Evolutionary conservation across 2,329 filamentous ascomycete genomes (phyloP), one percentile per base, ranked within the genome.

Genomic region (Geosmithia morbida): DNA sequence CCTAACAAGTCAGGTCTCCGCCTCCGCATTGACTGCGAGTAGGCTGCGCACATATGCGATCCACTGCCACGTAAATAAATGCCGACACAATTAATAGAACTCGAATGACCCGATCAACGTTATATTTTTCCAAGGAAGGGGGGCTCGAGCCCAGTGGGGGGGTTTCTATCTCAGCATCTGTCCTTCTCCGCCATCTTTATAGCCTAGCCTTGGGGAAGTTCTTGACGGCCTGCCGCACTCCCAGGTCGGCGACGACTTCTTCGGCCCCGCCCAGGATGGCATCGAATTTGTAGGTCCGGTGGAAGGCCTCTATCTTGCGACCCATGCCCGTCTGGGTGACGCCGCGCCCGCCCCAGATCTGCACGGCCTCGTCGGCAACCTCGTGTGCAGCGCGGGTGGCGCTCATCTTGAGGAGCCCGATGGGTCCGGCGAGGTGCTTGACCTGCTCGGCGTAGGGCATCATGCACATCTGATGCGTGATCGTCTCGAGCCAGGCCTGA

Each of bases 391-490:
- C 79, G 30, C 85, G 76, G 5, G 87, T 94, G 44, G 73, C 69
- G 63, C 79, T 84, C 63, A 83, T 85, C 68, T 94, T 94, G 49
- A 94, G 74, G 19, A 94, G 71, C 8, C 81, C 87, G 52, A 94
- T 88, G 26, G 87, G 86, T 0, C 87, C 87, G 47, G 83, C 84
- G 1, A 94, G 75, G 55, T 83, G 74, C 58, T 79, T 78, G 20
- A 83, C 71, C 62, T 94, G 87, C 60, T 90, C 67, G 47, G 75
- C 72, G 64, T 94, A 92, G 33, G 76, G 75, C 84, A 94, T 87
- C 61, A 87, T 72, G 68, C 76, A 83, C 87, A 94, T 94, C 61
- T 94, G 87, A 68, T 87, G 87, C 18, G 86, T 87, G 58, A 92
- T 81, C 41, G 77, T 79, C 63, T 94, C 87, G 45, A 92, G 75